phyloP scores from a whole-genome alignment of 108 stramenopile species.

The Skeletonema potamos region DNA sequence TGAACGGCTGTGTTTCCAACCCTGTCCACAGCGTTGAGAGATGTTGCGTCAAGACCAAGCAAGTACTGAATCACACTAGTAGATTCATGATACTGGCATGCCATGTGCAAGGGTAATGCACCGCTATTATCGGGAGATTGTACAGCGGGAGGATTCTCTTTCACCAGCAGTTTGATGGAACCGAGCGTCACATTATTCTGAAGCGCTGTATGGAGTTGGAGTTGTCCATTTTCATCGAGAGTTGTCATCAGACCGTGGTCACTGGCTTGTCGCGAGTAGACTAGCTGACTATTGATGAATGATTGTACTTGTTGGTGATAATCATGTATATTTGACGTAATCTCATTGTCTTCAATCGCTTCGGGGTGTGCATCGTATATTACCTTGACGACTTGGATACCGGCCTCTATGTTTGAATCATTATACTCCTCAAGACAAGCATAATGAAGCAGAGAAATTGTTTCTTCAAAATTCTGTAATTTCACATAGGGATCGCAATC shows the following conservation, averaged over 20 bases:
- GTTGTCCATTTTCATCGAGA: not conserved
- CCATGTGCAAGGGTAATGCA: slow-evolving; percentile 7
- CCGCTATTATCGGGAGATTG: not conserved
- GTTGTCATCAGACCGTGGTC: not conserved
- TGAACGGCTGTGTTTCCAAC: not conserved
- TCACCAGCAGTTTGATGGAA: slow-evolving; percentile 5
- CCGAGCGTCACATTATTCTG: slow-evolving; percentile 1
- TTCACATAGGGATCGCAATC: too few species aligned
- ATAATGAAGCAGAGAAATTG: too few species aligned
- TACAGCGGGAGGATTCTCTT: not conserved
- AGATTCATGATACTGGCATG: too few species aligned
- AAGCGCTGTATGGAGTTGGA: slow-evolving; percentile 4
- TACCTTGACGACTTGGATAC: too few species aligned
- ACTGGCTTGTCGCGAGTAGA: not conserved
- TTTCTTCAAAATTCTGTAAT: too few species aligned
- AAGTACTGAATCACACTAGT: not conserved
- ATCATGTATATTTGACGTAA: too few species aligned
- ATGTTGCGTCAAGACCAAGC: not conserved
- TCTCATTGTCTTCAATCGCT: too few species aligned
- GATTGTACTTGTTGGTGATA: too few species aligned
- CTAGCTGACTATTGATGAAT: not conserved
- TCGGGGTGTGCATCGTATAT: too few species aligned
- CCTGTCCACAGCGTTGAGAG: not conserved
- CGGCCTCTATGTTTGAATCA: too few species aligned
- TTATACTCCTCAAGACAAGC: too few species aligned